Evolutionary conservation across 202 grass and related monocot genomes (phyloP).

Genomic region (Panicum virgatum): DNA sequence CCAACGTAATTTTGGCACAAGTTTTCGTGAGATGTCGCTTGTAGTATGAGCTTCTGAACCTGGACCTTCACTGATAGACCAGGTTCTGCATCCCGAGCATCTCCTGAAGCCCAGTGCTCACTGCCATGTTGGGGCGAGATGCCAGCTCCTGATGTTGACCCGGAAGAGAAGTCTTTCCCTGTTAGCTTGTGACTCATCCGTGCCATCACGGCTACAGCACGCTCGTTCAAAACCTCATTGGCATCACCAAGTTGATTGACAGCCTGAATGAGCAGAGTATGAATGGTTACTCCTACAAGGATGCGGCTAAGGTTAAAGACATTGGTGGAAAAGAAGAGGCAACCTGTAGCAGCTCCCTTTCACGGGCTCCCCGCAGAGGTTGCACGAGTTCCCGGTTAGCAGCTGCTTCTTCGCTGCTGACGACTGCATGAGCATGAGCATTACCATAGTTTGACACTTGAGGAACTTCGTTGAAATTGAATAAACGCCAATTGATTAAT

Average conservation of each 20-base stretch:
- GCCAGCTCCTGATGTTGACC: slow-evolving; percentile 48
- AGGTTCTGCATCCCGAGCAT: slow-evolving; percentile 69
- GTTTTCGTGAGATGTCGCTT: slow-evolving; percentile 86
- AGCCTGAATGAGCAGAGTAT: slow-evolving; percentile 48
- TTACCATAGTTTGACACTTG: slow-evolving; percentile 87
- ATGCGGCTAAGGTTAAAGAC: background rate
- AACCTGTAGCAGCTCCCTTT: slow-evolving; percentile 92
- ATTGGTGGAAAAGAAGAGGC: slow-evolving; percentile 20
- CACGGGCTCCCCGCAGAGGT: slow-evolving; percentile 78
- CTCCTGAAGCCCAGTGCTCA: slow-evolving; percentile 57
- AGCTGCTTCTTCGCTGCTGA: slow-evolving; percentile 75
- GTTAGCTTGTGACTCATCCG: slow-evolving; percentile 98
- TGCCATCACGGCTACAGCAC: slow-evolving; percentile 92
- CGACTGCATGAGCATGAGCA: slow-evolving; percentile 65
- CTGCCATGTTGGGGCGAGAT: slow-evolving; percentile 55
- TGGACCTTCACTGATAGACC: slow-evolving; percentile 78
- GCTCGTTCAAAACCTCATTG: slow-evolving; percentile 96
- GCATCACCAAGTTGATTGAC: slow-evolving; percentile 98
- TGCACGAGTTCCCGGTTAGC: slow-evolving; percentile 65
- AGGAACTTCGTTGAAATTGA: slow-evolving; percentile 99
- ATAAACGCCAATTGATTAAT: slow-evolving; percentile 94
- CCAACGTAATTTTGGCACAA: slow-evolving; percentile 95
- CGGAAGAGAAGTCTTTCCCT: slow-evolving; percentile 85
- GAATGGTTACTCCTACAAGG: background rate
- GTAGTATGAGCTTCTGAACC: slow-evolving; percentile 88